These are phyloP conservation scores for Pholiota conissans DNA, from an alignment of 768 basidiomycete genomes.

Conservation along the genomic window DNA sequence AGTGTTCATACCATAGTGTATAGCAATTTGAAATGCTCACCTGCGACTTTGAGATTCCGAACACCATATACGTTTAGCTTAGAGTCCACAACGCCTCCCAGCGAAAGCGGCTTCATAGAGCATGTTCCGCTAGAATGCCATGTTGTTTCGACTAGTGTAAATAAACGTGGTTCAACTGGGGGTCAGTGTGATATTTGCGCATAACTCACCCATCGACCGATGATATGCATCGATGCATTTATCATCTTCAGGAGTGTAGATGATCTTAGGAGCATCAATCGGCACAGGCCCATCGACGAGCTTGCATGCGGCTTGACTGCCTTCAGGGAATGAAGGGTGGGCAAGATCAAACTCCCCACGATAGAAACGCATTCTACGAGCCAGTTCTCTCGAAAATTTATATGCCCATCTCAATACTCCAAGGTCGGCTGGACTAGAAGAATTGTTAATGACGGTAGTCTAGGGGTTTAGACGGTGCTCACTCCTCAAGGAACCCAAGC, in stretches of 20 bases:
- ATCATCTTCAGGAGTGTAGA: constrained; percentile 3
- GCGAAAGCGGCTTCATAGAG: not conserved
- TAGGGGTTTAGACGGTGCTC: not conserved
- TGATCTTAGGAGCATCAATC: not conserved
- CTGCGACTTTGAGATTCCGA: constrained; percentile 2
- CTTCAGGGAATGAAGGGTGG: not conserved
- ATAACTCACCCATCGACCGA: not conserved
- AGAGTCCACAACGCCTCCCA: not conserved
- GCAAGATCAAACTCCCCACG: not conserved
- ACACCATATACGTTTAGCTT: constrained; percentile 1
- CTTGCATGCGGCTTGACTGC: not conserved
- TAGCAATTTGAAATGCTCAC: not conserved
- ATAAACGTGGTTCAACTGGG: not conserved
- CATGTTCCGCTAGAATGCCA: constrained; percentile 3
- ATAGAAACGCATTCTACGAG: not conserved
- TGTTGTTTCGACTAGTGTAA: not conserved
- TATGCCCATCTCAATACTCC: not conserved
- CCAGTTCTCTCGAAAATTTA: not conserved
- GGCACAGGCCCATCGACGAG: not conserved
- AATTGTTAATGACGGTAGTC: not conserved
- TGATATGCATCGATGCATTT: constrained; percentile 1
- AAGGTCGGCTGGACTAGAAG: not conserved
- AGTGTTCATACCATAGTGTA: not conserved
- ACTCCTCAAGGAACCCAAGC: not conserved
- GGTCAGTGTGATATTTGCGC: not conserved